phyloP scores from a whole-genome alignment of 2,329 filamentous ascomycete genomes.

The Escovopsis sp. region DNA sequence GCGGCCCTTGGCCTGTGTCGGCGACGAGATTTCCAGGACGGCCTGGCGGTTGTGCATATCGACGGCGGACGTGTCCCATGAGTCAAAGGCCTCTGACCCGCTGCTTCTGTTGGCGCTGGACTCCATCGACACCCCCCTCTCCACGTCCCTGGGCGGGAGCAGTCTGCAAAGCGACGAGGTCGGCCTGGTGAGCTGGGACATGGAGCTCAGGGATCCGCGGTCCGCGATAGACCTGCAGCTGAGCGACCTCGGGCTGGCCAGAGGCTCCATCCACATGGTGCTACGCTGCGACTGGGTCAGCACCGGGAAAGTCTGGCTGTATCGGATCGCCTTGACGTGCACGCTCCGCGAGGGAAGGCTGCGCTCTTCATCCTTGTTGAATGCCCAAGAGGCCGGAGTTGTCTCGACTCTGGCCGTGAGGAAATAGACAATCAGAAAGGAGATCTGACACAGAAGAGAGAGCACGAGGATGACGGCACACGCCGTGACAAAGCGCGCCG shows the following conservation, averaged over 20 bases:
- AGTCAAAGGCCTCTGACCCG: slow-evolving; percentile 53
- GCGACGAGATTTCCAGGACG: slow-evolving; percentile 35
- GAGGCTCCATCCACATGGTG: slow-evolving; percentile 19
- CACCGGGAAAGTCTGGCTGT: slow-evolving; percentile 29
- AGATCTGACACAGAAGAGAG: slow-evolving; percentile 31
- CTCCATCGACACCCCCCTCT: slow-evolving; percentile 34
- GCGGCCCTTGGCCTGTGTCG: slow-evolving; percentile 28
- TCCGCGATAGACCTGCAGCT: slow-evolving; percentile 12
- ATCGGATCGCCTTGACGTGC: slow-evolving; percentile 38
- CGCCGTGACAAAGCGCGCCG: slow-evolving; percentile 26
- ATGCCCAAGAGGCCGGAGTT: slow-evolving; percentile 9
- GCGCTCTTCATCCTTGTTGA: slow-evolving; percentile 15
- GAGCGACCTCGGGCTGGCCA: slow-evolving; percentile 30
- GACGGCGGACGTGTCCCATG: slow-evolving; percentile 59
- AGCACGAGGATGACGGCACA: slow-evolving; percentile 30
- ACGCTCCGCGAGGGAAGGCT: slow-evolving; percentile 5
- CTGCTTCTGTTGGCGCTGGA: slow-evolving; percentile 23
- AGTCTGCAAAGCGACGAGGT: slow-evolving; percentile 42
- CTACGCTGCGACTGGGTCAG: slow-evolving; percentile 19
- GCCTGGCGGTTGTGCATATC: slow-evolving; percentile 47
- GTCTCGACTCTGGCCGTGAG: slow-evolving; percentile 21
- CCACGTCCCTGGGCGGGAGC: slow-evolving; percentile 28
- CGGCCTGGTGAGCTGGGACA: slow-evolving; percentile 35
- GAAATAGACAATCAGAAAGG: slow-evolving; percentile 33
- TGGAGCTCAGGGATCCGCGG: slow-evolving; percentile 21